phyloP scores from a whole-genome alignment of 345 rosid species.

The Clarkia xantiana region DNA sequence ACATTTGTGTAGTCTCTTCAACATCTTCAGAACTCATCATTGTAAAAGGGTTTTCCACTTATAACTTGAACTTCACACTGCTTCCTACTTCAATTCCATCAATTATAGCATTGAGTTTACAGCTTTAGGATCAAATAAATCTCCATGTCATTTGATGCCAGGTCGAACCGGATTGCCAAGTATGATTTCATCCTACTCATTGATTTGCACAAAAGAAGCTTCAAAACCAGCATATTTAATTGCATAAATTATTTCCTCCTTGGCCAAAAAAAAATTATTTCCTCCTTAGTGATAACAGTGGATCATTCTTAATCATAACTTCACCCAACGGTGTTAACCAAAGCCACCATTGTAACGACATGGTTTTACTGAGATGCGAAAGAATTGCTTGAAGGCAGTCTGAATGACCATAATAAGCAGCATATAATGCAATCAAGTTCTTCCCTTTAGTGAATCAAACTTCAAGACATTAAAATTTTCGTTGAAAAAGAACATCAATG shows the following conservation, averaged over 20 bases:
- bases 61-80: constrained; percentile 52
- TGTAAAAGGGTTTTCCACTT: constrained; percentile 60
- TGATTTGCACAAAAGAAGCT: constrained; percentile 81
- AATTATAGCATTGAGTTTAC: constrained; percentile 61
- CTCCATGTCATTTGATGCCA: constrained; percentile 51
- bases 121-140: constrained; percentile 83
- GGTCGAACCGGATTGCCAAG: constrained; percentile 48
- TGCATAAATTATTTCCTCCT: constrained; percentile 73
- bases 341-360: constrained; percentile 81
- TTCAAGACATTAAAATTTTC: too few species aligned
- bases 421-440: too few species aligned
- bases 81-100: constrained; percentile 69
- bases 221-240: constrained; percentile 98
- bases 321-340: constrained; percentile 88
- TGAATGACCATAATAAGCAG: too few species aligned
- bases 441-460: too few species aligned
- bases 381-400: too few species aligned
- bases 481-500: too few species aligned
- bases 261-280: too few species aligned
- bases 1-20: constrained; percentile 56
- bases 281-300: constrained; percentile 33
- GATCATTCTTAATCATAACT: constrained; percentile 95
- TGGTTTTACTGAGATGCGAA: too few species aligned
- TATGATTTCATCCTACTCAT: constrained; percentile 68
- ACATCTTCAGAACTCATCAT: constrained; percentile 82